Evolutionary conservation across 352 stramenopile species (phyloP), one percentile per base, ranked within the genome.

Genomic region (Pythium sp.): DNA sequence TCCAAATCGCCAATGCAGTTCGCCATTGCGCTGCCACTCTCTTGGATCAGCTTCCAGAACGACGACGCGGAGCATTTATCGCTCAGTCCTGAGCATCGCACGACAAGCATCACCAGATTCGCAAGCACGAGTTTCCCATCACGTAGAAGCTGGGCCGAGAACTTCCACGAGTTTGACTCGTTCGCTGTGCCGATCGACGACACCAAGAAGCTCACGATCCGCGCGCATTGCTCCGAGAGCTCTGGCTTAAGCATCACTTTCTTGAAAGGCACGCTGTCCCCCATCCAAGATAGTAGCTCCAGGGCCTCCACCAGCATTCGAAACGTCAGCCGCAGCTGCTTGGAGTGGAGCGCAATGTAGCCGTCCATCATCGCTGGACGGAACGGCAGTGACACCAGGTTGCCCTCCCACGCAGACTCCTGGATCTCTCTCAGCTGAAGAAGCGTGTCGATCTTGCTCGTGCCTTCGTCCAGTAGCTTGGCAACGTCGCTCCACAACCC

Each of bases 311-410:
- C 55, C 3, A 93, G 68, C 43, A 87, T 71, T 28, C 83, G 82
- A 56, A 92, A 81, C 14, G 82, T 82, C 59, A 91, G 53, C 0
- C 86, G 77, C 28, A 91, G 66, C 43, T 93, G 84, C 58, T 93
- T 93, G 5, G 80, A 79, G 56, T 92, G 84, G 26, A 93, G 79
- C 2, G 80, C 86, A 26, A 91, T 80, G 64, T 89, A 89, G 1
- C 75, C 74, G 60, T 87, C 79, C 11, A 89, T 75, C 75, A 87
- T 82, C 53, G 81, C 77, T 22, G 78, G 81, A 9, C 78, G 72
- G 65, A 89, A 87, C 14, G 79, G 77, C 24, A 87, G 63, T n/a
- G 73, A 72, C 6, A 81, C 69, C 5, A 75, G 62, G 54, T 71
- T 71, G 24, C 73, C 79, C 30, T 80, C 66, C 24, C 70, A 36